These are phyloP conservation scores for Chrysoporthe deuterocubensis DNA, from an alignment of 2,329 filamentous ascomycete species.

Conservation along the genomic window DNA sequence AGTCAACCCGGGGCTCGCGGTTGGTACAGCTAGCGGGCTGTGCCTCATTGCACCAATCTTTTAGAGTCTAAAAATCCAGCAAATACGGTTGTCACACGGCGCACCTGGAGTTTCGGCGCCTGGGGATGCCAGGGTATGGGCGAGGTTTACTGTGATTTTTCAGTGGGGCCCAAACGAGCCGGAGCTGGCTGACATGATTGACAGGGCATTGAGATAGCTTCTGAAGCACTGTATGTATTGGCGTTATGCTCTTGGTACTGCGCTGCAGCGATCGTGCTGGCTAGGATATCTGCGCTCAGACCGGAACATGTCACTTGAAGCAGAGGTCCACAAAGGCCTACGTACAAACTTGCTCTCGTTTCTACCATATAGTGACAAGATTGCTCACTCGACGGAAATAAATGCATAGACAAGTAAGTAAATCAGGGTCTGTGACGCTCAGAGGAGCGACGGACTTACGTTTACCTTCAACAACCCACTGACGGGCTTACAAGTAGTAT, in stretches of 20 bases:
- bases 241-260: background rate
- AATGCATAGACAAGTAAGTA: background rate
- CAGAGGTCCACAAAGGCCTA: background rate
- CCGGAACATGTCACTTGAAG: background rate
- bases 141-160: background rate
- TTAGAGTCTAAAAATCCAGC: background rate
- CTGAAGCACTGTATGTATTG: background rate
- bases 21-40: constrained; percentile 61
- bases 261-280: background rate
- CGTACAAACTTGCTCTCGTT: background rate
- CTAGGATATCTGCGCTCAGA: background rate
- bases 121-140: background rate
- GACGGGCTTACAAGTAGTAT: background rate
- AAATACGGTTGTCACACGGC: background rate
- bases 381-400: background rate
- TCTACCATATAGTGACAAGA: background rate
- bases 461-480: background rate
- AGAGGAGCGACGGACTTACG: background rate
- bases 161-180: background rate
- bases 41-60: background rate
- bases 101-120: background rate
- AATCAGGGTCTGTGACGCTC: background rate
- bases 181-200: background rate
- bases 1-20: constrained; percentile 58
- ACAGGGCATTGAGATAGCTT: background rate